Evolutionary conservation across 2,329 filamentous ascomycete species (phyloP).

Genomic region (Epichloe aotearoae): DNA sequence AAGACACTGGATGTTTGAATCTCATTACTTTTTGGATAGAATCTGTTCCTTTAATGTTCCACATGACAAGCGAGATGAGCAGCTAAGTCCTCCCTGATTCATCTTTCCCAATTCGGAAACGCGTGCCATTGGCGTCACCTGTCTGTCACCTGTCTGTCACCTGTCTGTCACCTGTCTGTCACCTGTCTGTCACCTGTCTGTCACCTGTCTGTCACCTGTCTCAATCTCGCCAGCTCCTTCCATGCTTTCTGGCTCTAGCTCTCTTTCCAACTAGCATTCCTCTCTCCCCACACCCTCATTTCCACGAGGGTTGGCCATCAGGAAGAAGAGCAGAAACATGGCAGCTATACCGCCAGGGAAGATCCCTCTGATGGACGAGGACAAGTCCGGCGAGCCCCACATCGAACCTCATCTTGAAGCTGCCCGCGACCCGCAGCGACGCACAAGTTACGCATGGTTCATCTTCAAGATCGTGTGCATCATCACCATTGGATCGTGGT

Average conservation of each 20-base stretch:
- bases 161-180: too few species aligned
- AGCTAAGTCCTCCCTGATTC: too few species aligned
- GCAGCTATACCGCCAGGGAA: neutral
- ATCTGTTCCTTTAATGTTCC: too few species aligned
- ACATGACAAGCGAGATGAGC: too few species aligned
- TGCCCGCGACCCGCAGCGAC: neutral
- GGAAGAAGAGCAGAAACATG: neutral
- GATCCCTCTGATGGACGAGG: neutral
- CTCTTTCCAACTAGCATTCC: neutral
- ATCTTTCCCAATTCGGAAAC: too few species aligned
- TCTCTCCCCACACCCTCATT: neutral
- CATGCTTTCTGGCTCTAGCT: too few species aligned
- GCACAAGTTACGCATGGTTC: neutral
- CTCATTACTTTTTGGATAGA: too few species aligned
- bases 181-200: too few species aligned
- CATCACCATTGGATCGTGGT: neutral
- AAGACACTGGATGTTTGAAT: constrained; percentile 9
- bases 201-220: too few species aligned
- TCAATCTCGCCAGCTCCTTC: neutral
- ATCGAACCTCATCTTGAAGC: neutral
- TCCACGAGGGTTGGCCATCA: neutral
- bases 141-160: too few species aligned
- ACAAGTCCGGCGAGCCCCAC: neutral
- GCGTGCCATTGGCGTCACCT: too few species aligned
- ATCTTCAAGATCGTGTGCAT: constrained; percentile 1